Evolutionary conservation across 2,329 filamentous ascomycete genomes (phyloP), one percentile per base, ranked within the genome.

Genomic region (Penicillium sumatraense): DNA sequence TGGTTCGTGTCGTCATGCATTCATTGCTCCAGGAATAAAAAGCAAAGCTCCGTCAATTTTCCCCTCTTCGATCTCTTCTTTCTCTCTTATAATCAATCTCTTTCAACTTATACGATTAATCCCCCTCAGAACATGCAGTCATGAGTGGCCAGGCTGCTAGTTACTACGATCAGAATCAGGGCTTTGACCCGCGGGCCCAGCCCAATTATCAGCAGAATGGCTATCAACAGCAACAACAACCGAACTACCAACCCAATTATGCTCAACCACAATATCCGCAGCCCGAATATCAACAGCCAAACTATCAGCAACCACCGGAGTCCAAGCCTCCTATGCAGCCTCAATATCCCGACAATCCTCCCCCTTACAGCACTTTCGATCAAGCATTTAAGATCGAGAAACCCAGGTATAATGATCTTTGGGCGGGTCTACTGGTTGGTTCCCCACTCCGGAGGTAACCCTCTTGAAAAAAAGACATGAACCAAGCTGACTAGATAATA

Each of bases 351-450:
- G 50, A 62, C 14, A 56, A 60, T 42, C 63, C 54, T 5, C 57
- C 56, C 3, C 55, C 54, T 16, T 57, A 55, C 46, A 60, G 44
- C 66, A 61, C 56, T 11, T 97, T 96, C 70, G 86, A 93, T 18
- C 84, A 97, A 68, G 85, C 87, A 1, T 97, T 98, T 80, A 88
- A 88, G 74, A 75, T 97, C 49, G 84, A 90, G 49, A 87, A 80
- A 60, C 91, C 91, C n/a, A 96, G 93, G 73, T 96, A 83, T 77
- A 91, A 97, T 68, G 93, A 98, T 71, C 70, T 90, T 23, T 97
- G 93, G 93, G 93, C 93, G 3, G 92, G 89, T 3, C 77, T 96
- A 36, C 78, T 97, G 68, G 87, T 89, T 72, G 14, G 81, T 45
- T 35, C 33, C 41, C 42, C 42, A 46, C 42, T 11, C 21, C 9